Evolutionary conservation across 768 basidiomycete species (phyloP), one percentile per base, ranked within the genome.

Genomic region (Calvatia gigantea): DNA sequence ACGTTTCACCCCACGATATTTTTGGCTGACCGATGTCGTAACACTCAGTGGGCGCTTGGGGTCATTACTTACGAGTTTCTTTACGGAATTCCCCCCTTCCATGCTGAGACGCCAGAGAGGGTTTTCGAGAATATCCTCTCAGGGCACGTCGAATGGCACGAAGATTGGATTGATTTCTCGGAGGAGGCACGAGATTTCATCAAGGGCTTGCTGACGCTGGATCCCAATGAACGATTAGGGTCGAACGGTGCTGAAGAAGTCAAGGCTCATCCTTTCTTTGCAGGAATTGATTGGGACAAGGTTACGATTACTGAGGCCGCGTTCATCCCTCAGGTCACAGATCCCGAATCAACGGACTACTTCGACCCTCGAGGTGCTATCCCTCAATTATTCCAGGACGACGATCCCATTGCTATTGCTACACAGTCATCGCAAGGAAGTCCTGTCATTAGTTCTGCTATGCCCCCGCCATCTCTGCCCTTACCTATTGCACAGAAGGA

Each of bases 321-420:
- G 29, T 99, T 99, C 74, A 93, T 98, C 49, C 97, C 97, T 44
- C 89, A 94, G 65, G 85, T 97, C 31, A 83, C 89, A 12, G 95
- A 98, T 70, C 94, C 95, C 3, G 95, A 98, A 72, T 96, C 94
- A 19, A 99, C 97, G n/a, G 97, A 99, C 69, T 99, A 99, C 73
- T 99, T 99, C 64, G 97, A 99, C 73, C 84, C 94, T 58, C 86
- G 97, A 41, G 97, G 97, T 3, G 96, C 96, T 14, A 84, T 91
- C 41, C 84, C 87, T 28, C 91, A 94, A 65, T 73, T 91, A 32
- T 97, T 98, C 80, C 88, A 93, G 44, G 96, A 98, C 56, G 92
- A 95, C 44, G 92, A 94, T 47, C 76, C 78, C 39, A 65, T 83
- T 60, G 72, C 82, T 50, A 68, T 85, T 49, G 72, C 84, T n/a